Percentiles rank a stretch among this genome's conserved stretches.
Evolutionary conservation across 1,284 basidiomycete species (phyloP).

Genomic region (Cryptococcus sp.): DNA sequence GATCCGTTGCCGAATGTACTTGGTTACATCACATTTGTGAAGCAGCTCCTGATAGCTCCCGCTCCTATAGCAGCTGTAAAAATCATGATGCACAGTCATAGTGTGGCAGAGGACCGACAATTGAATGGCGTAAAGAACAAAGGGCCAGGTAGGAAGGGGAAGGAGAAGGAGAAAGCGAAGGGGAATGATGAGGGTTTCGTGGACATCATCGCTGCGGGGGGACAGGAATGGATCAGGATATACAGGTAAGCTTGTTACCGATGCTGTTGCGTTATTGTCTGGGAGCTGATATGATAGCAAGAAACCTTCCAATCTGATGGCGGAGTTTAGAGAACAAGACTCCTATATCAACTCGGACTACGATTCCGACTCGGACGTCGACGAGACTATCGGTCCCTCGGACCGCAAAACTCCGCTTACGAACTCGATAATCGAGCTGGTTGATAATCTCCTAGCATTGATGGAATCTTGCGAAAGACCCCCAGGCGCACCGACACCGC

Average conservation of each 20-base stretch:
- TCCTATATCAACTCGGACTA: constrained; percentile 59
- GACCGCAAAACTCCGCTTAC: constrained; percentile 7
- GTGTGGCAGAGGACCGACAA: neutral
- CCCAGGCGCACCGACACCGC: constrained; percentile 29
- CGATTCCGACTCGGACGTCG: constrained; percentile 20
- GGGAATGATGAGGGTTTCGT: constrained; percentile 54
- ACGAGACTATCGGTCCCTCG: constrained; percentile 52
- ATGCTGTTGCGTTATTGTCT: neutral
- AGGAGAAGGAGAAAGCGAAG: constrained; percentile 23
- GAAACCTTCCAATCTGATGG: constrained; percentile 61
- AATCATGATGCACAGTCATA: constrained; percentile 13
- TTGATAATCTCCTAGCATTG: constrained; percentile 50
- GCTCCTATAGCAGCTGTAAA: constrained; percentile 57
- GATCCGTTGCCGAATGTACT: constrained; percentile 29
- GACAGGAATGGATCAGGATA: constrained; percentile 69
- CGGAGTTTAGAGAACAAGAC: constrained; percentile 75
- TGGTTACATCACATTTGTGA: constrained; percentile 57
- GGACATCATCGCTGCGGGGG: constrained; percentile 70
- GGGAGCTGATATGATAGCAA: constrained; percentile 55
- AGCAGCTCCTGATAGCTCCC: constrained; percentile 61
- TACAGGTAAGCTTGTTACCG: constrained; percentile 62
- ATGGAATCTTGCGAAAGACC: constrained; percentile 10
- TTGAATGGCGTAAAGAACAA: neutral
- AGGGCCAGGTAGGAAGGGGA: constrained; percentile 10
- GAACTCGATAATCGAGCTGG: constrained; percentile 53